Evolutionary conservation across 2,329 filamentous ascomycete genomes (phyloP), one percentile per base, ranked within the genome.

Genomic region (Didymella pinodella): DNA sequence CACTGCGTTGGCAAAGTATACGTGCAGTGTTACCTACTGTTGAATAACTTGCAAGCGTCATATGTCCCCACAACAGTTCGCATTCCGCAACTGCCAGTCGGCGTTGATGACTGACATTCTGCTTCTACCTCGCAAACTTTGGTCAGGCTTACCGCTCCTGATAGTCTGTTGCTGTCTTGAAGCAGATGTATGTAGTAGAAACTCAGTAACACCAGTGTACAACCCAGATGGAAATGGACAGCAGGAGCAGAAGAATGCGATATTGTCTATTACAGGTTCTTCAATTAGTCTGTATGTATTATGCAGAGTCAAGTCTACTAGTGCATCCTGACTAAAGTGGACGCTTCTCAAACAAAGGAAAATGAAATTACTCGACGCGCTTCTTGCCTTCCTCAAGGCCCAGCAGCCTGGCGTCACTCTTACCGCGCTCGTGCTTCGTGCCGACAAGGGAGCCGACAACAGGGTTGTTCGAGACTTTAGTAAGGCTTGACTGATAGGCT

Each of bases 351-450:
- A 36, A 48, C 36, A 48, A 58, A 53, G 40, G 34, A 40, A 45
- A 53, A 4, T 16, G 29, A n/a, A 18, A 11, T 8, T 48, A 93
- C 76, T 99, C 95, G 73, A 96, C 96, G 76, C 95, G 91, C 86
- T 97, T 99, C 85, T 99, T 99, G 52, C 95, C 95, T 79, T 99
- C 95, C 77, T 99, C 95, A 54, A 96, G 87, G 68, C 90, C 95
- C 31, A 92, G 85, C 68, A 96, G 89, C 62, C 92, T 85, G 43
- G 90, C 89, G 65, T 91, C 91, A 79, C 92, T 97, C 62, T 92
- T 85, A 2, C 93, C 92, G 16, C 93, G 84, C 78, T 96, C 91
- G 73, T 96, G 93, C 61, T 79, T 81, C 18, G 77, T 77, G 22
- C 71, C 74, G 0, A 96, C 84, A 61, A 96, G 85, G 14, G 86